Evolutionary conservation across 2,329 filamentous ascomycete genomes (phyloP).

Genomic region (Colletotrichum eleusines): DNA sequence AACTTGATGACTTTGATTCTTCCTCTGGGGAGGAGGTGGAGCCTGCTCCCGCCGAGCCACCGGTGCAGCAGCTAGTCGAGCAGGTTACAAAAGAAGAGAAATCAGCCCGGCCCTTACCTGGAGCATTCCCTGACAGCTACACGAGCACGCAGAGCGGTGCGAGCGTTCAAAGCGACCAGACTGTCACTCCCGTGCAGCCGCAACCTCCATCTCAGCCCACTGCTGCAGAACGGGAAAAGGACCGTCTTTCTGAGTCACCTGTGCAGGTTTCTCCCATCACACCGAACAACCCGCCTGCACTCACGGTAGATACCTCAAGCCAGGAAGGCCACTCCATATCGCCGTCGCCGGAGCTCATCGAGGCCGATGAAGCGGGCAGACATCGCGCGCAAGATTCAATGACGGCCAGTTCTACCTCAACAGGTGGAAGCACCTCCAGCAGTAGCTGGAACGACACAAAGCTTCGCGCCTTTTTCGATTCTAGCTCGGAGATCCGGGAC

Average conservation of each 20-base stretch:
- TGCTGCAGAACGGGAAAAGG: slow-evolving; percentile 43
- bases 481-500: slow-evolving; percentile 88
- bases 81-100: slow-evolving; percentile 42
- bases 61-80: slow-evolving; percentile 47
- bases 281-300: slow-evolving; percentile 69
- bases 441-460: slow-evolving; percentile 87
- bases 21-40: slow-evolving; percentile 62
- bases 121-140: slow-evolving; percentile 58
- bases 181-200: slow-evolving; percentile 45
- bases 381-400: slow-evolving; percentile 60
- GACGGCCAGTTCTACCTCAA: slow-evolving; percentile 63
- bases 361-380: slow-evolving; percentile 56
- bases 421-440: slow-evolving; percentile 60
- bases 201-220: slow-evolving; percentile 20
- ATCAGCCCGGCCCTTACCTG: slow-evolving; percentile 52
- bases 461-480: slow-evolving; percentile 90
- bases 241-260: slow-evolving; percentile 75
- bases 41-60: slow-evolving; percentile 44
- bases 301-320: slow-evolving; percentile 78
- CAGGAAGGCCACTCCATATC: slow-evolving; percentile 76
- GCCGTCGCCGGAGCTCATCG: slow-evolving; percentile 71
- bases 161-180: slow-evolving; percentile 50
- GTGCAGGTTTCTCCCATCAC: slow-evolving; percentile 71
- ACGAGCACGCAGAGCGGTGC: slow-evolving; percentile 48
- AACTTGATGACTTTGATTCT: slow-evolving; percentile 78